Evolutionary conservation across 768 basidiomycete species (phyloP), one percentile per base, ranked within the genome.

Genomic region (Lanmaoa rubissima): DNA sequence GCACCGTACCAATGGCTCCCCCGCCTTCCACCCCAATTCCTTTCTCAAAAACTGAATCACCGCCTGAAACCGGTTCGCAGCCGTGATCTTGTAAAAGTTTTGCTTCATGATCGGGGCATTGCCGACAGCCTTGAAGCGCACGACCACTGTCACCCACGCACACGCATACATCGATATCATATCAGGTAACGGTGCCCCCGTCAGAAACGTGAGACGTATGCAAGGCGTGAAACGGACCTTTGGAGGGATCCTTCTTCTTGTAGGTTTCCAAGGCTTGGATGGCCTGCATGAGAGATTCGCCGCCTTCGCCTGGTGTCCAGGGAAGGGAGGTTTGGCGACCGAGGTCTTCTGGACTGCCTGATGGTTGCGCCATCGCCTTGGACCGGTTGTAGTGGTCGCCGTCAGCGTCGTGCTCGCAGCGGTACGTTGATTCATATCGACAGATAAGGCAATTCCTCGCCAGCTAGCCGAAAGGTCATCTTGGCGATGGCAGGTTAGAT

Each of bases 61-160:
- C 9, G 93, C 91, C 70, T 97, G 94, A 65, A 98, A 99, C 52
- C 90, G 82, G 70, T 97, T 94, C 40, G 89, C 87, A 13, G 94
- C 90, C 0, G 94, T 94, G 67, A 98, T 95, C 79, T 95, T 96
- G 84, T 94, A 98, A 65, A 95, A 91, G 76, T 96, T 98, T 75
- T 96, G 92, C 75, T 90, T 95, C 95, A 99, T 97, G 66, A 99
- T 94, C 0, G 96, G 96, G 1, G 95, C 96, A 65, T 96, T 95
- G 45, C 96, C 96, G 11, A 97, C 91, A 2, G 96, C 94, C 71
- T 95, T 95, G 83, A 99, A 99, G 43, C 94, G 87, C 11, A 99
- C 92, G 59, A 98, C 87, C 49, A 98, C 96, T 98, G 69, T 45
- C 5, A 13, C n/a, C 44, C 2, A n/a, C 5, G 9, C 35, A 17